Percentiles rank a stretch among this genome's conserved stretches.
These are phyloP conservation scores for Lachancea thermotolerans DNA, from an alignment of 805 yeast genomes.

Conservation along the genomic window DNA sequence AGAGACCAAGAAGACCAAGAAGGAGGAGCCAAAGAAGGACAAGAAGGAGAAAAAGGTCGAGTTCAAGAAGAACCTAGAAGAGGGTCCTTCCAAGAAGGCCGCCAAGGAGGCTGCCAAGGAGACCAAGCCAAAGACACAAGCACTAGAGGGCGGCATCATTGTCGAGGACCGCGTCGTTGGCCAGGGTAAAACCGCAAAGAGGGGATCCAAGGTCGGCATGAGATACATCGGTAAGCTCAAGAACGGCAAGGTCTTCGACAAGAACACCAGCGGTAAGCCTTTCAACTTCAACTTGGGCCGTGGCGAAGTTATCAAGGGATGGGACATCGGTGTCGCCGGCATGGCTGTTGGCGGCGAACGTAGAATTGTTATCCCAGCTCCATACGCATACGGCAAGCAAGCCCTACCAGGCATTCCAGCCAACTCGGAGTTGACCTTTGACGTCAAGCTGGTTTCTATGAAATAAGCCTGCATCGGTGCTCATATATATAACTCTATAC, in stretches of 20 bases:
- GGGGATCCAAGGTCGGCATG: constrained; percentile 87
- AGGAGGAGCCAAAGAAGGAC: constrained; percentile 29
- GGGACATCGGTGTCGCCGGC: constrained; percentile 98
- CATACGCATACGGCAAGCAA: constrained; percentile 94
- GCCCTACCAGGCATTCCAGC: constrained; percentile 96
- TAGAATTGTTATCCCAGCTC: constrained; percentile 91
- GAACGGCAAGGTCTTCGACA: constrained; percentile 95
- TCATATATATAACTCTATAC: neutral
- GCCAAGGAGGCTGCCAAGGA: constrained; percentile 30
- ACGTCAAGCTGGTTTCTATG: constrained; percentile 85
- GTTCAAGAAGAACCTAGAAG: constrained; percentile 85
- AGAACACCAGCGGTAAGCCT: constrained; percentile 96
- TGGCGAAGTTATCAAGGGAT: constrained; percentile 98
- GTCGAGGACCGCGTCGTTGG: constrained; percentile 91
- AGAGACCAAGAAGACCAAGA: constrained; percentile 15
- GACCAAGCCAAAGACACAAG: constrained; percentile 63
- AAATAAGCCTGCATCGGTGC: constrained; percentile 43
- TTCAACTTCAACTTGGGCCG: constrained; percentile 84
- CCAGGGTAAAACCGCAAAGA: constrained; percentile 80
- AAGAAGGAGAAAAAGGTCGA: constrained; percentile 68
- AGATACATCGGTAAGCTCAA: constrained; percentile 96
- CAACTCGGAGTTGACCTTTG: constrained; percentile 93
- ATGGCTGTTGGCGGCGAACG: constrained; percentile 99
- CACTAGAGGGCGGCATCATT: constrained; percentile 86
- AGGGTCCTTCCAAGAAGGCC: constrained; percentile 71